A percentile compares a stretch with the other conserved stretches of the same genome.
These are phyloP conservation scores for Crithidia fasciculata DNA, from an alignment of 208 protist species.

Conservation along the genomic window DNA sequence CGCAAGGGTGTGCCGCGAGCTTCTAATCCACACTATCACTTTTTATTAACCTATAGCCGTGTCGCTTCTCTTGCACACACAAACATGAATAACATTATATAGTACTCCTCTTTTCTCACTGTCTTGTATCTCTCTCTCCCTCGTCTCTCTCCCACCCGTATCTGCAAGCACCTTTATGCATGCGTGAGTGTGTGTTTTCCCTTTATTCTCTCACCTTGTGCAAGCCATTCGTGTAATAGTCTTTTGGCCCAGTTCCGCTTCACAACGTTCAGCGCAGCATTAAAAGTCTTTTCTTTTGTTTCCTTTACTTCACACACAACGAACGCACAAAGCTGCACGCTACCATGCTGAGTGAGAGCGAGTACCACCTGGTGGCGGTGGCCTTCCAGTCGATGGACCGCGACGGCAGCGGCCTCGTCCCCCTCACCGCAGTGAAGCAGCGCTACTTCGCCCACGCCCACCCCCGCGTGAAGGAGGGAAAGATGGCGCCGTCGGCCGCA, in stretches of 20 bases:
- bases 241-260: no score
- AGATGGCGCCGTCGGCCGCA: conserved; percentile 68
- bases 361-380: conserved; percentile 43
- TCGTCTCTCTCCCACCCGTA: not conserved
- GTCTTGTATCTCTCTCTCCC: not conserved
- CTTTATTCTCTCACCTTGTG: not conserved
- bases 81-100: not conserved
- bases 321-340: no score
- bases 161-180: not conserved
- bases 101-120: not conserved
- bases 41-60: no score
- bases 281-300: not conserved
- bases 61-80: no score
- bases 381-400: conserved; percentile 66
- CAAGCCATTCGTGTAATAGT: no score
- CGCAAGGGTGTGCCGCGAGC: no score
- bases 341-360: conserved; percentile 26
- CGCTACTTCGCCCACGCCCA: conserved; percentile 72
- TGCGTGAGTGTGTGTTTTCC: not conserved
- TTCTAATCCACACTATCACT: no score
- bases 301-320: not conserved
- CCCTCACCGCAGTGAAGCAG: conserved; percentile 51
- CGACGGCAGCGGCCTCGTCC: conserved; percentile 50
- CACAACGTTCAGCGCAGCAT: no score
- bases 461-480: conserved; percentile 77